Evolutionary conservation across 148 eudicot genomes (phyloP), one percentile per base, ranked within the genome.

Genomic region (Simmondsia chinensis): DNA sequence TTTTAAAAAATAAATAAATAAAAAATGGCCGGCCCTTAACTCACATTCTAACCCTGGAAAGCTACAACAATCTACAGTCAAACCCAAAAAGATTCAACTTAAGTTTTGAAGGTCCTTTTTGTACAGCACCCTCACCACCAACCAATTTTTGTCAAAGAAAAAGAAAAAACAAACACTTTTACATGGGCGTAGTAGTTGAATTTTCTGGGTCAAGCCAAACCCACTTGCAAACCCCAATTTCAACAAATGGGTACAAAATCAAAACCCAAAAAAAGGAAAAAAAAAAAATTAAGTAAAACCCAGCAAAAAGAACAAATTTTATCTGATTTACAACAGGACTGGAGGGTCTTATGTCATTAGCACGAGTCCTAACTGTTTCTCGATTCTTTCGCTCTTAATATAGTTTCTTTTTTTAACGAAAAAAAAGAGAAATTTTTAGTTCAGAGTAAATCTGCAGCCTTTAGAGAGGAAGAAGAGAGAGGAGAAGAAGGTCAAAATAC

Each of bases 381-480:
- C n/a, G n/a, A n/a, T n/a, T n/a, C n/a, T n/a, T n/a, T n/a, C n/a
- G 35, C 11, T 27, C 12, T 24, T 39, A 41, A 49, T 25, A 61
- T 59, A 35, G 31, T 27, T 63, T 15, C 35, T 43, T 19, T 26
- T 24, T 25, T 19, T 11, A 18, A 43, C 42, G 31, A 30, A 12
- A 31, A 69, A 63, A 38, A 28, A 56, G 47, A 52, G 14, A 24
- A 57, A 69, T 54, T 28, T 52, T 46, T 40, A 48, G 38, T 63
- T 69, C 52, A 29, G 39, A 13, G 62, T 29, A 25, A 47, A 49
- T 38, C 48, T 23, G 37, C 52, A 53, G 41, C 52, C 54, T 53
- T 53, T 33, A 38, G 16, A 25, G 20, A 48, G 14, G 44, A 13
- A 52, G 41, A 30, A 28, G 51, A 20, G 44, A 26, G 35, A 13